Percentiles rank a stretch among this genome's conserved stretches.
These are phyloP conservation scores for Cordyceps tenuipes DNA, from an alignment of 2,329 filamentous ascomycete species.

Conservation along the genomic window DNA sequence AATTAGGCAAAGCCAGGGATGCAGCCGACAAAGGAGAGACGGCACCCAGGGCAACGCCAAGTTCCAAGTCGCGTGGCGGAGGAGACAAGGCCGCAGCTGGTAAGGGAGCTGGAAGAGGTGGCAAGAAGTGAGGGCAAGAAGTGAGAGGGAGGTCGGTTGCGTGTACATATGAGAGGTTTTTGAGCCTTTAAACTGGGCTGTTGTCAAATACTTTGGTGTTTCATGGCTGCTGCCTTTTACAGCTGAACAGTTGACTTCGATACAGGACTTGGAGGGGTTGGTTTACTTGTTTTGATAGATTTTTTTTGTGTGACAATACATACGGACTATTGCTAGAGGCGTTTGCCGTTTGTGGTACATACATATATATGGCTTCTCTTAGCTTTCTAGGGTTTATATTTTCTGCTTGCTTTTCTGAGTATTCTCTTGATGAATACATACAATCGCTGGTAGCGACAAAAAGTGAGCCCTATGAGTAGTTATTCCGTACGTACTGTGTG, in stretches of 20 bases:
- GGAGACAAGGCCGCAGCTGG: not conserved
- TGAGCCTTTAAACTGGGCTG: not conserved
- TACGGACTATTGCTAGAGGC: not conserved
- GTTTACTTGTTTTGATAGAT: not conserved
- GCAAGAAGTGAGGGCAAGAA: conserved; percentile 4
- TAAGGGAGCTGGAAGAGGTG: not conserved
- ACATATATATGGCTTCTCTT: too few relatives aligned
- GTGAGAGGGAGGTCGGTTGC: not conserved
- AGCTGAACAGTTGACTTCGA: not conserved
- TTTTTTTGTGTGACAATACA: not conserved
- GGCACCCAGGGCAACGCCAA: not conserved
- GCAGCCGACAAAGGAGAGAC: not conserved
- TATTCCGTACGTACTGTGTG: not conserved
- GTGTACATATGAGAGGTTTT: not conserved
- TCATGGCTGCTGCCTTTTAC: not conserved
- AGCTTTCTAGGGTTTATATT: too few relatives aligned
- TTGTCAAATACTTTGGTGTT: not conserved
- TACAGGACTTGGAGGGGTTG: not conserved
- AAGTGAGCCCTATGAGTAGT: too few relatives aligned
- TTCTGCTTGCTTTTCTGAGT: too few relatives aligned
- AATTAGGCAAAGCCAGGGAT: not conserved
- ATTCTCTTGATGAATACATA: too few relatives aligned
- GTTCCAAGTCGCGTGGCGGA: not conserved
- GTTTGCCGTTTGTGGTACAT: too few relatives aligned
- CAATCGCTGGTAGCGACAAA: too few relatives aligned